Evolutionary conservation across 176 grass and related monocot genomes (phyloP).

Genomic region (Oryza coarctata): DNA sequence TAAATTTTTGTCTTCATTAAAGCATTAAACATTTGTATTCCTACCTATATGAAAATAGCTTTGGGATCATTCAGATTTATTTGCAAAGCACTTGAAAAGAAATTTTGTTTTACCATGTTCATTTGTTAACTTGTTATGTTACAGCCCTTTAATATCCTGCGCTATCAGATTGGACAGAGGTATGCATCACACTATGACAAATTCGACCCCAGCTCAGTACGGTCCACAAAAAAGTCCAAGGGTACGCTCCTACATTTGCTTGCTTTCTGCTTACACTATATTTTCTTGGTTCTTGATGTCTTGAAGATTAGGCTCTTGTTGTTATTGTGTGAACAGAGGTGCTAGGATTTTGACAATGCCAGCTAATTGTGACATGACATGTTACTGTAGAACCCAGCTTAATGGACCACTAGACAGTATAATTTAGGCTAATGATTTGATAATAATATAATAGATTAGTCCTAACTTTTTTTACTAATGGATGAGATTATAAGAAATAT

Average conservation of each 20-base stretch:
- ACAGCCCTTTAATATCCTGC: constrained; percentile 84
- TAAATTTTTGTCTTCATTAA: background rate
- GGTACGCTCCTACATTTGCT: constrained; percentile 46
- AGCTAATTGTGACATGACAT: background rate
- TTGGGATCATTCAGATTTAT: background rate
- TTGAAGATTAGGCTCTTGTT: background rate
- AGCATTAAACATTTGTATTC: background rate
- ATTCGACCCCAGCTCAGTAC: constrained; percentile 89
- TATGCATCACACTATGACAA: constrained; percentile 98
- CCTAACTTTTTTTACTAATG: too few species aligned
- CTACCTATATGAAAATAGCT: background rate
- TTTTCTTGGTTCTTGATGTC: background rate
- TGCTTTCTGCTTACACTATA: constrained; percentile 8
- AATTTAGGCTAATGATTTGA: background rate
- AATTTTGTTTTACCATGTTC: background rate
- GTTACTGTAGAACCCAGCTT: background rate
- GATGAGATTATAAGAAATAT: too few species aligned
- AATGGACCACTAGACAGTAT: background rate
- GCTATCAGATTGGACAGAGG: constrained; percentile 87
- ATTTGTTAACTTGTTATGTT: constrained; percentile 23
- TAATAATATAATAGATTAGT: too few species aligned
- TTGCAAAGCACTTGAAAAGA: background rate
- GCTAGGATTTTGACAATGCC: background rate
- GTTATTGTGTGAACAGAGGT: background rate
- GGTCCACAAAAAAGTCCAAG: constrained; percentile 93